A percentile compares a stretch with the other conserved stretches of the same genome.
Evolutionary conservation across 2,329 filamentous ascomycete genomes (phyloP).

Genomic region (Pestalotiopsis sp.): DNA sequence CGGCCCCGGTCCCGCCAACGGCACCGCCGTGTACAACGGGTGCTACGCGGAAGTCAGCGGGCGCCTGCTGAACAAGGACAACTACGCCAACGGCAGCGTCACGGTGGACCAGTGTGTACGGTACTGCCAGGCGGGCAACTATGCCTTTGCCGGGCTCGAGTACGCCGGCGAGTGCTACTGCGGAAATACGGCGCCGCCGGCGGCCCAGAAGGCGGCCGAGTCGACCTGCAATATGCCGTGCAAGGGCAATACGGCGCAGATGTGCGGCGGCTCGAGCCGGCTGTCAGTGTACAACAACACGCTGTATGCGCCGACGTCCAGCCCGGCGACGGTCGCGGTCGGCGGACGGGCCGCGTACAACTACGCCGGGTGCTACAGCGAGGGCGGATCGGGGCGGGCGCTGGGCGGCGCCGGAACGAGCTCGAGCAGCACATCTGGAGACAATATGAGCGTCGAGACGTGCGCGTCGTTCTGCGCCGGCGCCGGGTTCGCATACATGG

Average conservation of each 20-base stretch:
- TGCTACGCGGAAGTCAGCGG: constrained; percentile 3
- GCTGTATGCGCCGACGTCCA: constrained; percentile 18
- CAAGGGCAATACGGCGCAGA: constrained; percentile 9
- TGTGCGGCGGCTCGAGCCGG: constrained; percentile 15
- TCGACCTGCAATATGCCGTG: constrained; percentile 14
- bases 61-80: constrained; percentile 7
- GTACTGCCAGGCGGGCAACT: constrained; percentile 10
- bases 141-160: constrained; percentile 10
- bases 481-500: constrained; percentile 21
- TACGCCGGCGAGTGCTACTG: constrained; percentile 16
- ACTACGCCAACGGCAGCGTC: constrained; percentile 2
- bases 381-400: constrained; percentile 20
- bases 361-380: constrained; percentile 21
- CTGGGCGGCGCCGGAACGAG: constrained; percentile 10
- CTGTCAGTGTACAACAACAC: constrained; percentile 23
- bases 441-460: constrained; percentile 18
- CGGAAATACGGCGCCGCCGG: neutral
- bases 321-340: constrained; percentile 13
- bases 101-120: constrained; percentile 10
- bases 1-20: neutral
- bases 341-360: constrained; percentile 9
- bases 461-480: constrained; percentile 20
- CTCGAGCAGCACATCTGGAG: constrained; percentile 9
- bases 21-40: neutral
- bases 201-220: neutral